Evolutionary conservation across 2,329 filamentous ascomycete genomes (phyloP), one percentile per base, ranked within the genome.

Genomic region (Penicillium sumatraense): DNA sequence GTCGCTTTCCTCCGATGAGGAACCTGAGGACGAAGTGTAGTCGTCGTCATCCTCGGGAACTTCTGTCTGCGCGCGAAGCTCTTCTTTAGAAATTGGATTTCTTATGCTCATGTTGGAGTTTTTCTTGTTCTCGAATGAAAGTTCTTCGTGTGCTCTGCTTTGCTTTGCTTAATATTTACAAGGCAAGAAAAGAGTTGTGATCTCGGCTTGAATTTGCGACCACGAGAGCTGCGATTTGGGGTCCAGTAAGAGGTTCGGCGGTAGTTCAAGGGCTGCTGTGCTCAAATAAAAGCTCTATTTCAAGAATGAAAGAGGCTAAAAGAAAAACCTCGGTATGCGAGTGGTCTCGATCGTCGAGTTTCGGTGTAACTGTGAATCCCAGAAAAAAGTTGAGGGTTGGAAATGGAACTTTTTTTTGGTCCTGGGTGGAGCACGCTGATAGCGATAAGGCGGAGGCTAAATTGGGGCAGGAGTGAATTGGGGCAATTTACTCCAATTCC

Each of bases 1-100:
- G 6, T 70, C 70, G 29, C 59, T 61, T 20, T 65, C 63, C 29
- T 60, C 61, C 13, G 57, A 65, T 8, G 63, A 66, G n/a, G 64
- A 62, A 41, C 62, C 62, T 7, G 65, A 66, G 33, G 65, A 67
- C 5, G 64, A 67, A 24, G 64, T 65, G 44, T 53, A 56, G 20
- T 68, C 65, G 31, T 57, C 58, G 23, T 68, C 68, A 18, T 62
- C 58, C 21, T 51, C 51, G 38, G 44, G 44, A 16, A 10, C 23
- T 16, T 11, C 36, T 49, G 51, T 48, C 33, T 45, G 51, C 21
- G 33, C 21, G 21, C 33, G 56, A 20, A 21, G 56, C n/a, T 40
- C 20, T 29, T 55, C 49, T 14, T 33, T 57, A 16, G 27, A 16
- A 10, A 11, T 49, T 10, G 33, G 11, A 5, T 42, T 20, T 35